These are phyloP conservation scores for Trametes versicolor DNA, from an alignment of 1,284 basidiomycete species.

Conservation along the genomic window DNA sequence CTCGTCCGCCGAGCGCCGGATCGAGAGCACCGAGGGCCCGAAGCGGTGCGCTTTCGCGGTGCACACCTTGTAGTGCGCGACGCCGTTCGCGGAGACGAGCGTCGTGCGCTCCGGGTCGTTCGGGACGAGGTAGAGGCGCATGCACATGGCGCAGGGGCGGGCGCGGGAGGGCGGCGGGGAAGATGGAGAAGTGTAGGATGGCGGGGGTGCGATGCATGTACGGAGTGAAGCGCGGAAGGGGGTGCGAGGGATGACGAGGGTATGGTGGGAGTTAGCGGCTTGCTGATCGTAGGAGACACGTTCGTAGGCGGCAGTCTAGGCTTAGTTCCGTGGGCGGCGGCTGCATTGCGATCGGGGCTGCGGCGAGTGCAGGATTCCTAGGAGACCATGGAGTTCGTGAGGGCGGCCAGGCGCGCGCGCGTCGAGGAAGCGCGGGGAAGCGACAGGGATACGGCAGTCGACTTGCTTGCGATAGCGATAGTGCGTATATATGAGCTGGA, in stretches of 20 bases:
- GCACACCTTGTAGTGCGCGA: constrained; percentile 56
- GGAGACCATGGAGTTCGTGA: neutral
- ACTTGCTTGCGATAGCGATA: neutral
- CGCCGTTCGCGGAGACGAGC: constrained; percentile 58
- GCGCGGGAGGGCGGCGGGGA: neutral
- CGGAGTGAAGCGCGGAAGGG: neutral
- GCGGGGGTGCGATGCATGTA: constrained; percentile 3
- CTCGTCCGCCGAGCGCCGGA: constrained; percentile 50
- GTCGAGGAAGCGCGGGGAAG: neutral
- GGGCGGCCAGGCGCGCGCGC: neutral
- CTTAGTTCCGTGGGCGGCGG: constrained; percentile 3
- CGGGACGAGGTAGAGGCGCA: constrained; percentile 61
- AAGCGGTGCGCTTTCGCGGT: constrained; percentile 49
- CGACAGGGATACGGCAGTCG: neutral
- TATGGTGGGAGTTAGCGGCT: constrained; percentile 12
- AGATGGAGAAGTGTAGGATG: neutral
- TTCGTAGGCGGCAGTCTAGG: constrained; percentile 2
- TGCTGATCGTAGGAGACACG: constrained; percentile 5
- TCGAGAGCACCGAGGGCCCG: constrained; percentile 44
- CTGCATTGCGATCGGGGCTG: constrained; percentile 20
- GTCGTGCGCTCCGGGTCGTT: constrained; percentile 59
- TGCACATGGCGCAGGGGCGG: constrained; percentile 31
- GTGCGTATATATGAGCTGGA: neutral
- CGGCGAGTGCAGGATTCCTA: neutral
- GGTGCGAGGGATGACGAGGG: neutral